phyloP scores from a whole-genome alignment of 2,329 filamentous ascomycete species.

The Pseudogymnoascus sp. region DNA sequence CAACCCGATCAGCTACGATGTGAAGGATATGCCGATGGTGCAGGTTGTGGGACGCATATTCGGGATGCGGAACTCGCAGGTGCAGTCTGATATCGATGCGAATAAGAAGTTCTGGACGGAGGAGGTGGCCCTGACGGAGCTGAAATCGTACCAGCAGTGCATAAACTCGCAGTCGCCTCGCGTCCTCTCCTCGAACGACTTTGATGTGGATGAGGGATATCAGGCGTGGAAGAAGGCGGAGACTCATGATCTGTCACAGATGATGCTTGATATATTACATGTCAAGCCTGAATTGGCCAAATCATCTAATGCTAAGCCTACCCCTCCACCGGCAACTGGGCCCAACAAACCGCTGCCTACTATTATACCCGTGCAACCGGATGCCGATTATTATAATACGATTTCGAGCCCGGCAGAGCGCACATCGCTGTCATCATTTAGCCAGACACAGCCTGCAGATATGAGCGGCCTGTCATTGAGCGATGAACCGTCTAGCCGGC shows the following conservation, averaged over 20 bases:
- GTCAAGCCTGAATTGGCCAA: conserved; percentile 80
- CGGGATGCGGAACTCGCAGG: conserved; percentile 66
- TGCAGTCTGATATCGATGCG: conserved; percentile 80
- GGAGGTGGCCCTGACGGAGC: conserved; percentile 78
- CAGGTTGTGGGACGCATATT: conserved; percentile 83
- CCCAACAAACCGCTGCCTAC: conserved; percentile 52
- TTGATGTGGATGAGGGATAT: conserved; percentile 82
- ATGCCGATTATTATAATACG: conserved; percentile 36
- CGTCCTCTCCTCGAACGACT: conserved; percentile 76
- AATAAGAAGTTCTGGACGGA: conserved; percentile 81
- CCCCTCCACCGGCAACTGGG: conserved; percentile 24
- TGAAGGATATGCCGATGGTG: conserved; percentile 95
- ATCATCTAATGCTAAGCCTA: conserved; percentile 44
- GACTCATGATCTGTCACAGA: conserved; percentile 74
- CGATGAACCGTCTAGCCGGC: conserved; percentile 21
- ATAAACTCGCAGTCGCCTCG: conserved; percentile 66
- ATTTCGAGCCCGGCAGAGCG: conserved; percentile 39
- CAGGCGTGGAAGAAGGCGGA: conserved; percentile 89
- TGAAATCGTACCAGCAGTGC: conserved; percentile 88
- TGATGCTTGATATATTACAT: conserved; percentile 86
- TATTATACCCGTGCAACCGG: conserved; percentile 39
- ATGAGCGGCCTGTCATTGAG: conserved; percentile 26
- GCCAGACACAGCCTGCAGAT: conserved; percentile 32
- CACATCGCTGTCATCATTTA: conserved; percentile 30
- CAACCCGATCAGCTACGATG: conserved; percentile 77